phyloP scores from a whole-genome alignment of 2,329 filamentous ascomycete species.

The Aspergillus unguis region DNA sequence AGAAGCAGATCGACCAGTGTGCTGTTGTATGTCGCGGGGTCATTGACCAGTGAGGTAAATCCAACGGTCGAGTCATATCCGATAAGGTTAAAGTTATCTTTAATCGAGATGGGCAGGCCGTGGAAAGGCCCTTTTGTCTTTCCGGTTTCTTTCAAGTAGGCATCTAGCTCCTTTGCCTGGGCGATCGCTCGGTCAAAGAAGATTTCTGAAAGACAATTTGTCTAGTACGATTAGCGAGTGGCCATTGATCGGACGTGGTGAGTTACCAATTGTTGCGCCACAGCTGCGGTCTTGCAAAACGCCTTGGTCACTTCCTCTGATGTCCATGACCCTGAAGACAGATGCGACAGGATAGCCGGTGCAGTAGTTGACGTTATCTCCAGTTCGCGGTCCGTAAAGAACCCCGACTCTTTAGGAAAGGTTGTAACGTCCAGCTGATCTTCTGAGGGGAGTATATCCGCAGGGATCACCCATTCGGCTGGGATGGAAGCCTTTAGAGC shows the following conservation, averaged over 20 bases:
- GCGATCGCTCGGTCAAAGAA: conserved; percentile 54
- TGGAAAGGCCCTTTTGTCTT: conserved; percentile 40
- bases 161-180: conserved; percentile 52
- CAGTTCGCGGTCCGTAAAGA: conserved; percentile 55
- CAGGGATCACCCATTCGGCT: conserved; percentile 56
- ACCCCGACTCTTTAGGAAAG: conserved; percentile 56
- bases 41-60: conserved; percentile 18
- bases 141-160: conserved; percentile 44
- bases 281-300: conserved; percentile 54
- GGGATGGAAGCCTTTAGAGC: conserved; percentile 52
- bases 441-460: conserved; percentile 51
- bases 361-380: conserved; percentile 47
- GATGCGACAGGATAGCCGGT: conserved; percentile 32
- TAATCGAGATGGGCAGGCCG: conserved; percentile 42
- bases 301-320: conserved; percentile 51
- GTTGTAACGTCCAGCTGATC: conserved; percentile 55
- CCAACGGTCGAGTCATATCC: conserved; percentile 24
- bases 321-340: conserved; percentile 44
- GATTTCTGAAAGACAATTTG: conserved; percentile 59
- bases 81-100: conserved; percentile 39
- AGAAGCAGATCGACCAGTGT: conserved; percentile 39
- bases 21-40: conserved; percentile 21
- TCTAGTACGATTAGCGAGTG: conserved; percentile 34
- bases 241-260: not conserved
- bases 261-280: conserved; percentile 53